A percentile compares a stretch with the other conserved stretches of the same genome.
These are phyloP conservation scores for Pisolithus tinctorius DNA, from an alignment of 768 basidiomycete genomes.

Conservation along the genomic window DNA sequence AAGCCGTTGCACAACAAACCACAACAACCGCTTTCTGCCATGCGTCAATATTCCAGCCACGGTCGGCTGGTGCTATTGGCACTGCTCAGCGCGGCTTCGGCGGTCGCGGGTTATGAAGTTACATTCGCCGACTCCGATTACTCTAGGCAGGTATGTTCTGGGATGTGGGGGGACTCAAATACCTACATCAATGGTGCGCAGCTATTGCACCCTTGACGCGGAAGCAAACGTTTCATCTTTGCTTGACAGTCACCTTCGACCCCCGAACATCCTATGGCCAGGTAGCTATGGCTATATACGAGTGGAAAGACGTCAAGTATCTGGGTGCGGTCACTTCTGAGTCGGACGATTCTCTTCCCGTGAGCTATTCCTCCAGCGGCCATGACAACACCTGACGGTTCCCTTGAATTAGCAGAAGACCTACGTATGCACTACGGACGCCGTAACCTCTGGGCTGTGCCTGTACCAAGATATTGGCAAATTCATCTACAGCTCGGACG, in stretches of 20 bases:
- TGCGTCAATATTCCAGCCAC: conserved; percentile 17
- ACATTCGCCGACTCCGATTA: conserved; percentile 71
- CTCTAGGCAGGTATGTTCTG: conserved; percentile 87
- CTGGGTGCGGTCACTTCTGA: conserved; percentile 65
- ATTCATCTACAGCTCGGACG: conserved; percentile 80
- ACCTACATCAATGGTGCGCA: conserved; percentile 78
- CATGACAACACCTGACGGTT: conserved; percentile 12
- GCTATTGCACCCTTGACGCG: conserved; percentile 1
- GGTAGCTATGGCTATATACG: conserved; percentile 91
- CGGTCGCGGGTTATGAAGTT: conserved; percentile 49
- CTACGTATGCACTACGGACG: conserved; percentile 86
- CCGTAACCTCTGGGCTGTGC: conserved; percentile 69
- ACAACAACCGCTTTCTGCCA: conserved; percentile 23
- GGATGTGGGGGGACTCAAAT: conserved; percentile 80
- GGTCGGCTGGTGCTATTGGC: conserved; percentile 13
- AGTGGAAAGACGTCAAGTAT: conserved; percentile 85
- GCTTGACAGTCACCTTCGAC: conserved; percentile 67
- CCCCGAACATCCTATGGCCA: conserved; percentile 65
- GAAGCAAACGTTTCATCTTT: conserved; percentile 12
- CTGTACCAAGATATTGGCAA: conserved; percentile 63
- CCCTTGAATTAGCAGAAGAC: conserved; percentile 61
- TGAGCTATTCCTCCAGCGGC: conserved; percentile 34
- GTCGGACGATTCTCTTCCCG: conserved; percentile 52
- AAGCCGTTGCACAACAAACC: conserved; percentile 15
- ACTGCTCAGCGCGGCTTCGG: conserved; percentile 27